phyloP scores from a whole-genome alignment of 495 filamentous ascomycete species.

The Immersiella caudata region DNA sequence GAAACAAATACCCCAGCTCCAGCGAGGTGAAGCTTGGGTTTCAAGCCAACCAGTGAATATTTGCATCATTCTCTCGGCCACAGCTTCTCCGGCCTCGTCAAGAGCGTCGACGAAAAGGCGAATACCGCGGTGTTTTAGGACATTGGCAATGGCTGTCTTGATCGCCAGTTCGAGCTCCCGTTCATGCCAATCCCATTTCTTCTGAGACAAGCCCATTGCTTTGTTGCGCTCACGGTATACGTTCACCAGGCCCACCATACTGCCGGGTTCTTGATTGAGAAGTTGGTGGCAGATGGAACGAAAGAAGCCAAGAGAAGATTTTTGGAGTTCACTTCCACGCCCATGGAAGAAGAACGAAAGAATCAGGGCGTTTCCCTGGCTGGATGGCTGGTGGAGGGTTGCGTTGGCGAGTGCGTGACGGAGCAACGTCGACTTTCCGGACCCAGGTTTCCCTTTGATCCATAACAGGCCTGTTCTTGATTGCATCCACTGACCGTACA shows the following conservation, averaged over 20 bases:
- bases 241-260: slow-evolving; percentile 24
- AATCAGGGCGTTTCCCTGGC: slow-evolving; percentile 25
- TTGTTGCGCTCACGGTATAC: slow-evolving; percentile 20
- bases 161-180: slow-evolving; percentile 21
- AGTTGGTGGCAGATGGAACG: slow-evolving; percentile 43
- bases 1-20: slow-evolving; percentile 39
- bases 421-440: too few relatives aligned
- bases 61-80: slow-evolving; percentile 28
- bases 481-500: neutral
- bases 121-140: slow-evolving; percentile 23
- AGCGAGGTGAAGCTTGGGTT: neutral
- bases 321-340: slow-evolving; percentile 38
- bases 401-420: slow-evolving; percentile 4
- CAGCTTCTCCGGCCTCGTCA: slow-evolving; percentile 39
- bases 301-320: slow-evolving; percentile 36
- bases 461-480: slow-evolving; percentile 3
- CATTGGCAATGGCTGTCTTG: slow-evolving; percentile 17
- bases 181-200: slow-evolving; percentile 36
- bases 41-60: slow-evolving; percentile 29
- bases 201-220: slow-evolving; percentile 18
- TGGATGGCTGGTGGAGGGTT: neutral
- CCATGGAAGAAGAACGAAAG: slow-evolving; percentile 45
- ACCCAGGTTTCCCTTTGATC: slow-evolving; percentile 11
- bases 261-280: slow-evolving; percentile 25
- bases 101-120: slow-evolving; percentile 39